Evolutionary conservation across 768 basidiomycete genomes (phyloP), one percentile per base, ranked within the genome.

Genomic region (Inosperma sp.): DNA sequence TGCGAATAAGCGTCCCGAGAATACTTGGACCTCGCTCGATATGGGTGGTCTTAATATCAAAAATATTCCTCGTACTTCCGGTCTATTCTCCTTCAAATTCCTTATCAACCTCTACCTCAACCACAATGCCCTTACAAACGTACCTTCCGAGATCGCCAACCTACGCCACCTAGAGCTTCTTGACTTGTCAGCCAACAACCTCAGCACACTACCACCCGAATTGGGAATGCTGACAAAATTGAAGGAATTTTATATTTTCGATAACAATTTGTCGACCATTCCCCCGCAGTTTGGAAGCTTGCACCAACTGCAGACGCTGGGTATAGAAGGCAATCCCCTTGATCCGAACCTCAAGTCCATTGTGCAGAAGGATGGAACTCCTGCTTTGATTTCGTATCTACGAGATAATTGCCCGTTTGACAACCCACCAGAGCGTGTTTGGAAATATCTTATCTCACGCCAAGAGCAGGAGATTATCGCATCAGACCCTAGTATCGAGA

Each of bases 301-400:
- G 29, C 90, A 95, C 62, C 91, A 93, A 64, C 77, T 99, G 43
- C 91, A 90, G 64, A 92, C 91, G 9, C 72, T 99, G 22, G 96
- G 96, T 16, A 79, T 99, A 29, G 96, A 98, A 66, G 96, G 96
- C n/a, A 99, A 99, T 59, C 94, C 94, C 2, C 69, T 99, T 34
- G 90, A 95, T 49, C 71, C 81, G 2, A 68, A 78, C 22, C 71
- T 94, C 33, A 88, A 91, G 65, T 71, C 75, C 21, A 80, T 95
- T 22, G 75, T 97, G 44, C 93, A 96, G 69, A 94, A 93, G 67
- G 93, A 97, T 27, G 95, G 96, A n/a, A 96, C 95, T 0, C 72
- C 79, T 1, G 87, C 88, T 1, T 77, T 98, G 29, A 88, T 99
- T 51, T 79, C 86, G 0, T 91, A 82, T 65, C 80, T 98, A n/a